Conservation (phyloP, 305 asterid species). For the Fraxinus albicans region DNA sequence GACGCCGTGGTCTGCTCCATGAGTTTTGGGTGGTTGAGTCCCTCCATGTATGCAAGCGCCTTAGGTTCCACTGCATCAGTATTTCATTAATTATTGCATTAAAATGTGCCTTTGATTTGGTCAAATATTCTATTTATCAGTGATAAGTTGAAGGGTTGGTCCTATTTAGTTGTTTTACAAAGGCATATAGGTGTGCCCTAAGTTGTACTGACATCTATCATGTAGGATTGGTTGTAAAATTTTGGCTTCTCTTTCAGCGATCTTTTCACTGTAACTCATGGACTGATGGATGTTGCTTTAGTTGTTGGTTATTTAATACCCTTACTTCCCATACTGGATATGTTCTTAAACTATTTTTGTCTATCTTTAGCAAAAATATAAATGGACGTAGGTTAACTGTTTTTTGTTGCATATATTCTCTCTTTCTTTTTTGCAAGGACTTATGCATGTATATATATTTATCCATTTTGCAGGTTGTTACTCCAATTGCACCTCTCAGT, state of each 20-base stretch:
- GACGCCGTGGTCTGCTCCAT: not conserved
- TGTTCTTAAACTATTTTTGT: not conserved
- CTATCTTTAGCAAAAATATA: not conserved
- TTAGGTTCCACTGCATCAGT: not conserved
- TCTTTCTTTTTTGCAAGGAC: not conserved
- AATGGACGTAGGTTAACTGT: not conserved
- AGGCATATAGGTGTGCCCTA: not conserved
- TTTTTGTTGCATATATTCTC: not conserved
- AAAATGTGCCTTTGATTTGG: not conserved
- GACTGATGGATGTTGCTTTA: not conserved
- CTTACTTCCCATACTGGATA: not conserved
- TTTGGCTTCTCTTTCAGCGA: not conserved
- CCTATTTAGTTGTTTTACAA: not conserved
- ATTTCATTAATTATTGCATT: not conserved
- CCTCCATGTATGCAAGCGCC: not conserved
- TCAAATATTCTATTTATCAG: not conserved
- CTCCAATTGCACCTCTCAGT: constrained; percentile 96
- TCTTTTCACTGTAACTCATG: not conserved
- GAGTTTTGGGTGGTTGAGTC: not conserved
- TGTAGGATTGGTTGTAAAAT: not conserved
- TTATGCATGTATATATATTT: not conserved
- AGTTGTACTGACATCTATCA: not conserved
- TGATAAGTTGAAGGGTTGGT: not conserved
- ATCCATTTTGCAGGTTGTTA: constrained; percentile 76
- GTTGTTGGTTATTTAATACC: not conserved